Evolutionary conservation across 495 filamentous ascomycete genomes (phyloP).

Genomic region (Diplogelasinospora grovesii): DNA sequence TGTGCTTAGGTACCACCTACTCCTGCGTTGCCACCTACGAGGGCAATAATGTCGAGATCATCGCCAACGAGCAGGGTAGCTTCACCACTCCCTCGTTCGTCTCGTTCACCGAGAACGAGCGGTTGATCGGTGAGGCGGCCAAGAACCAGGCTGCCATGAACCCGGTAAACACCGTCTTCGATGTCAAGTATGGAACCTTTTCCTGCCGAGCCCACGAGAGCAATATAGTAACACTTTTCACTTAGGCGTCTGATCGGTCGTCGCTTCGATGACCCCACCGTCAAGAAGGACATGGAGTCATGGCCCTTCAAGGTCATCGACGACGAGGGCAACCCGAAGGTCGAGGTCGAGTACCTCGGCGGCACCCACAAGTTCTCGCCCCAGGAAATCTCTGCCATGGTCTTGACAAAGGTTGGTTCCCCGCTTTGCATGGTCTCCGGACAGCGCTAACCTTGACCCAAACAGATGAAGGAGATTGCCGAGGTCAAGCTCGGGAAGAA

Average conservation of each 20-base stretch:
- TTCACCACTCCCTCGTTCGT: slow-evolving; percentile 98
- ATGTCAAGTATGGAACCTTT: slow-evolving; percentile 62
- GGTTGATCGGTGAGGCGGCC: slow-evolving; percentile 96
- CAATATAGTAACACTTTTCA: too few species aligned
- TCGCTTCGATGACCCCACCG: slow-evolving; percentile 87
- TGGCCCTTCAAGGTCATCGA: slow-evolving; percentile 98
- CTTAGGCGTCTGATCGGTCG: slow-evolving; percentile 86
- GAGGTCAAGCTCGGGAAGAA: slow-evolving; percentile 94
- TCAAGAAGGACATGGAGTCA: slow-evolving; percentile 96
- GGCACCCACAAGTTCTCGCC: slow-evolving; percentile 92
- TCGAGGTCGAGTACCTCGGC: slow-evolving; percentile 93
- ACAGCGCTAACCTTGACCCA: slow-evolving; percentile 9
- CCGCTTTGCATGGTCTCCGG: neutral
- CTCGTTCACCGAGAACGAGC: slow-evolving; percentile 96
- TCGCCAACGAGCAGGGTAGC: slow-evolving; percentile 99
- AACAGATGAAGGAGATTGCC: slow-evolving; percentile 93
- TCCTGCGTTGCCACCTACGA: slow-evolving; percentile 99
- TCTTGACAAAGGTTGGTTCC: slow-evolving; percentile 68
- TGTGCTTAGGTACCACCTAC: slow-evolving; percentile 83
- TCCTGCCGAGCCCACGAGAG: neutral
- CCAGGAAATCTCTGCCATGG: slow-evolving; percentile 97
- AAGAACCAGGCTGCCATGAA: slow-evolving; percentile 99
- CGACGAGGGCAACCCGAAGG: slow-evolving; percentile 80
- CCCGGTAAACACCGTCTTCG: slow-evolving; percentile 95
- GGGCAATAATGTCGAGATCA: slow-evolving; percentile 98